These are phyloP conservation scores for Suillus alpinus DNA, from an alignment of 768 basidiomycete species.

Conservation along the genomic window DNA sequence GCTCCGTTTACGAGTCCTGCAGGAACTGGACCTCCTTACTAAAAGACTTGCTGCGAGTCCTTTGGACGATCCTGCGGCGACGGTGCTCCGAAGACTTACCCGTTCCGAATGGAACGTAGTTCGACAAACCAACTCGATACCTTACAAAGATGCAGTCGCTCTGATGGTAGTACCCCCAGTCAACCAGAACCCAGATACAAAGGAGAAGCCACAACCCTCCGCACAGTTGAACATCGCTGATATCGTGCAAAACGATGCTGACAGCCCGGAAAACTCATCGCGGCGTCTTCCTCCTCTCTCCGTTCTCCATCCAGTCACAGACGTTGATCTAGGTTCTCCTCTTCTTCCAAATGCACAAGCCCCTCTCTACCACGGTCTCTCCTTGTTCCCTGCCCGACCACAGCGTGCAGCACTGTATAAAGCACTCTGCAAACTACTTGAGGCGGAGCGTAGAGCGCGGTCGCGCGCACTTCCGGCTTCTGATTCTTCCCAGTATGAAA, in stretches of 20 bases:
- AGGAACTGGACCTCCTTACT: conserved; percentile 65
- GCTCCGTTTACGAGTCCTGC: conserved; percentile 69
- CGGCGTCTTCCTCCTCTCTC: conserved; percentile 26
- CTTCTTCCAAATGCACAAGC: conserved; percentile 35
- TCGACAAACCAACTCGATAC: conserved; percentile 43
- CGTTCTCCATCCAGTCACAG: conserved; percentile 15
- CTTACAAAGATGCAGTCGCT: conserved; percentile 57
- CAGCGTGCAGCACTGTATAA: conserved; percentile 62
- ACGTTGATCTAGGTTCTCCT: conserved; percentile 13
- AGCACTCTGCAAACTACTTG: conserved; percentile 45
- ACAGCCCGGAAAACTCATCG: neutral
- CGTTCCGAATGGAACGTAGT: conserved; percentile 55
- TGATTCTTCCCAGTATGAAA: neutral
- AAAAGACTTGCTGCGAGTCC: conserved; percentile 36
- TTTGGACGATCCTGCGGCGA: conserved; percentile 23
- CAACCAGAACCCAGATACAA: conserved; percentile 50
- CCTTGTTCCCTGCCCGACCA: conserved; percentile 58
- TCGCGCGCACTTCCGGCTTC: conserved; percentile 2
- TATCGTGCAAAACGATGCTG: neutral
- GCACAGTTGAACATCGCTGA: conserved; percentile 17
- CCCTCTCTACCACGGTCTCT: conserved; percentile 68
- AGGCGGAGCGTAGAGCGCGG: conserved; percentile 40
- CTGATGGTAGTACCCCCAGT: conserved; percentile 67
- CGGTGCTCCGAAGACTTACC: conserved; percentile 63
- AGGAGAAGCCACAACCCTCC: conserved; percentile 38